Percentiles rank a stretch among this genome's conserved stretches.
phyloP scores from a whole-genome alignment of 495 filamentous ascomycete genomes.

The Emericellopsis terricola region DNA sequence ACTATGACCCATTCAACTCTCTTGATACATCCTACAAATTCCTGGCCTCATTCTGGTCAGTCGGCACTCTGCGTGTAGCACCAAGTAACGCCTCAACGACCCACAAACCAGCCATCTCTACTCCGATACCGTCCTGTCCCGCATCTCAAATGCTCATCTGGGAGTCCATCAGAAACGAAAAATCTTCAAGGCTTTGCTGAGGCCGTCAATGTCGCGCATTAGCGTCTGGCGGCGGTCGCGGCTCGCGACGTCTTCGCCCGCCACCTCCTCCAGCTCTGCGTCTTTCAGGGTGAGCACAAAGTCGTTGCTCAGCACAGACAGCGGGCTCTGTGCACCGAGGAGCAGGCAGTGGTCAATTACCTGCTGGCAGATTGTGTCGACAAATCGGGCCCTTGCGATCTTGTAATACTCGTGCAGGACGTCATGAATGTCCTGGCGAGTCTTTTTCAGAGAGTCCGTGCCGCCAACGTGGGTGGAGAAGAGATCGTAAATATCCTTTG shows the following conservation, averaged over 20 bases:
- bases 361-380: conserved; percentile 31
- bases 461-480: no score
- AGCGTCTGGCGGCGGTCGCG: background rate
- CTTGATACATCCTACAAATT: no score
- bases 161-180: background rate
- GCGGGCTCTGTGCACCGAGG: conserved; percentile 9
- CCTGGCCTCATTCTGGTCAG: no score
- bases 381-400: conserved; percentile 34
- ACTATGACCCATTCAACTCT: no score
- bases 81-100: no score
- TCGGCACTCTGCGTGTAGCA: no score
- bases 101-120: no score
- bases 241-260: background rate
- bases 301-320: conserved; percentile 4
- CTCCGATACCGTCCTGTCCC: no score
- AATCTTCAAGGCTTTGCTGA: background rate
- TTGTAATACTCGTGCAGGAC: conserved; percentile 42
- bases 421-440: conserved; percentile 35
- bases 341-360: conserved; percentile 17
- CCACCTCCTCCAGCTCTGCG: background rate
- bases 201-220: background rate
- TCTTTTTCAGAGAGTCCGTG: conserved; percentile 29
- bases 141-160: no score
- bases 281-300: background rate
- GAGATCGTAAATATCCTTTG: no score